These are phyloP conservation scores for Aspergillus jensenii DNA, from an alignment of 2,329 filamentous ascomycete genomes.

Conservation along the genomic window DNA sequence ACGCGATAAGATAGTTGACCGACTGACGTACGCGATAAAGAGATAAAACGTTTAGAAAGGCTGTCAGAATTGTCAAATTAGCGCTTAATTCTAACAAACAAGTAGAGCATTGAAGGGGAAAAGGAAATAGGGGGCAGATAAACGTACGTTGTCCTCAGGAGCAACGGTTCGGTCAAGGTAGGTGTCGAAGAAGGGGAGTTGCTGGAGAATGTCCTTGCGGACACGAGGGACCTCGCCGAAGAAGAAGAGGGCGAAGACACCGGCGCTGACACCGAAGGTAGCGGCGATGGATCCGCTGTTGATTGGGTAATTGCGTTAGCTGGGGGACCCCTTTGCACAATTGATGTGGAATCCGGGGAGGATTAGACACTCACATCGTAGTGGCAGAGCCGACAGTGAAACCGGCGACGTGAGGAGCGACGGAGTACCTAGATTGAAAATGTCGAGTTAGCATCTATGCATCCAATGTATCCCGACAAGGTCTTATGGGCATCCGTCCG, in stretches of 20 bases:
- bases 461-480: not conserved
- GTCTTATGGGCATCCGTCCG: not conserved
- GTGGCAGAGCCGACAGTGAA: slow-evolving; percentile 43
- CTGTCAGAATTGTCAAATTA: slow-evolving; percentile 16
- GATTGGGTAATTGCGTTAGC: not conserved
- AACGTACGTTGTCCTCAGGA: slow-evolving; percentile 61
- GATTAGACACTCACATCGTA: slow-evolving; percentile 45
- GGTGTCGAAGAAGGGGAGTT: slow-evolving; percentile 57
- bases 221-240: slow-evolving; percentile 64
- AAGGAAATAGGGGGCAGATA: slow-evolving; percentile 15
- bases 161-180: slow-evolving; percentile 60
- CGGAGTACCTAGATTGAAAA: slow-evolving; percentile 48
- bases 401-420: slow-evolving; percentile 50
- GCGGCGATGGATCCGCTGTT: slow-evolving; percentile 48
- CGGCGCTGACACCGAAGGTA: slow-evolving; percentile 58
- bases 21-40: slow-evolving; percentile 3
- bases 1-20: slow-evolving; percentile 11
- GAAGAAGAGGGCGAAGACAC: slow-evolving; percentile 63
- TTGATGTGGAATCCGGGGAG: not conserved
- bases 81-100: not conserved
- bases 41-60: slow-evolving; percentile 33
- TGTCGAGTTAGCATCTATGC: slow-evolving; percentile 19
- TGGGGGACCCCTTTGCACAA: not conserved
- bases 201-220: slow-evolving; percentile 61
- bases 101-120: not conserved